Evolutionary conservation across 805 yeast genomes (phyloP), one percentile per base, ranked within the genome.

Genomic region (Zygotorulaspora danielsina): DNA sequence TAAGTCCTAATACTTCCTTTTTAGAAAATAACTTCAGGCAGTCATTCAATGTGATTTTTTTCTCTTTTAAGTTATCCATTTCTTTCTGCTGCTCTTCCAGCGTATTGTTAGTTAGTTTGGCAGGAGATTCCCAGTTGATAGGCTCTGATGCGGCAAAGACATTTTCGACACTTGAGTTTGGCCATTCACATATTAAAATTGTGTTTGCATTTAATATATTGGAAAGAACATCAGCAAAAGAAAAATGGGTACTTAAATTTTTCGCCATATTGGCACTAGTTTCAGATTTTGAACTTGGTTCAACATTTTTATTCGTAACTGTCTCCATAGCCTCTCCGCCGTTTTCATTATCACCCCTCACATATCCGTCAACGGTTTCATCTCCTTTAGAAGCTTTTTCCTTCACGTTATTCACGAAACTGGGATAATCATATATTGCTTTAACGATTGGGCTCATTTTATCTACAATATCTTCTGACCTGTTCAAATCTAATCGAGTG

Each of bases 1-100:
- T 81, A 35, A 85, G 83, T 10, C 96, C 86, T 32, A 90, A 69
- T 2, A 88, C 77, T 59, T 90, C 98, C 0, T 94, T 81, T 35
- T 76, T 74, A 13, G 94, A 77, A 54, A 90, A 90, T 42, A 78
- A 57, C 15, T 73, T 72, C 32, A 90, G 59, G 56, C 97, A 90
- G 50, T 84, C 90, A 46, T 78, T 75, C 13, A 90, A 69, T 0
- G 84, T 67, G 15, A 81, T 73, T 22, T 69, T 67, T 40, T 69
- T 60, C 34, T 63, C 63, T 3, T 53, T 46, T 35, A 49, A 48
- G 32, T 54, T 51, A 7, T 51, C 51, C 63, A 57, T 53, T 28
- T 44, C 29, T 21, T 41, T 44, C 48, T 69, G 72, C 41, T 65
- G 70, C n/a, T 57, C 64, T 45, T 74, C 81, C 27, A 82, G 64